These are phyloP conservation scores for Singerocomus rubriflavus DNA, from an alignment of 1,284 basidiomycete species.

Conservation along the genomic window DNA sequence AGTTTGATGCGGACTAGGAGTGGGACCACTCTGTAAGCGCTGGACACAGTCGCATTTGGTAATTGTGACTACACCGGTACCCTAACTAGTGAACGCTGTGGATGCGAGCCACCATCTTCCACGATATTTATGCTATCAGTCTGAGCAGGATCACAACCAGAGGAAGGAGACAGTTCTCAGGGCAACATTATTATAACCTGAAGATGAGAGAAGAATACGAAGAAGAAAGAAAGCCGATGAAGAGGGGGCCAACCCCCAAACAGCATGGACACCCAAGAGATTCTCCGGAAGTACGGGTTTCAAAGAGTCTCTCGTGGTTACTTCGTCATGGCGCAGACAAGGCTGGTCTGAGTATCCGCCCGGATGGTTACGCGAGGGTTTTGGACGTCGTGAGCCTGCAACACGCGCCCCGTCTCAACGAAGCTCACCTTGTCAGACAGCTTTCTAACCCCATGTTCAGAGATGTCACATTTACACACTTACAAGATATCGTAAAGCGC, in stretches of 20 bases:
- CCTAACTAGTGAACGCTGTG: background rate
- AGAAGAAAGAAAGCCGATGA: conserved; percentile 7
- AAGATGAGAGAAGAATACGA: conserved; percentile 14
- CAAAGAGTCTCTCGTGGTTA: conserved; percentile 66
- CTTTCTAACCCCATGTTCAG: conserved; percentile 52
- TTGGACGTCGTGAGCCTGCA: conserved; percentile 51
- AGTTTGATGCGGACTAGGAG: conserved; percentile 8
- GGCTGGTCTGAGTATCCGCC: conserved; percentile 55
- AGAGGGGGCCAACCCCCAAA: conserved; percentile 20
- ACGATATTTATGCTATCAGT: background rate
- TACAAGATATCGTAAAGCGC: conserved; percentile 70
- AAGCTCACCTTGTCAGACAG: conserved; percentile 32
- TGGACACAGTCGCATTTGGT: background rate
- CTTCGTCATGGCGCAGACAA: conserved; percentile 69
- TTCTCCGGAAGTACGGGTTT: conserved; percentile 34
- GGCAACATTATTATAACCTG: conserved; percentile 4
- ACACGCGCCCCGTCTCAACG: background rate
- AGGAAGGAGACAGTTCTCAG: conserved; percentile 3
- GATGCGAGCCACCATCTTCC: conserved; percentile 9
- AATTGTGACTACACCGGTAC: background rate
- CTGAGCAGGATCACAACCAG: background rate
- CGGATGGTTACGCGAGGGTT: conserved; percentile 66
- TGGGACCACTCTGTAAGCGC: background rate
- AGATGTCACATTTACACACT: conserved; percentile 49
- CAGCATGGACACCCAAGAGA: conserved; percentile 29